phyloP scores from a whole-genome alignment of 2,329 filamentous ascomycete species.

The Byssothecium circinans region DNA sequence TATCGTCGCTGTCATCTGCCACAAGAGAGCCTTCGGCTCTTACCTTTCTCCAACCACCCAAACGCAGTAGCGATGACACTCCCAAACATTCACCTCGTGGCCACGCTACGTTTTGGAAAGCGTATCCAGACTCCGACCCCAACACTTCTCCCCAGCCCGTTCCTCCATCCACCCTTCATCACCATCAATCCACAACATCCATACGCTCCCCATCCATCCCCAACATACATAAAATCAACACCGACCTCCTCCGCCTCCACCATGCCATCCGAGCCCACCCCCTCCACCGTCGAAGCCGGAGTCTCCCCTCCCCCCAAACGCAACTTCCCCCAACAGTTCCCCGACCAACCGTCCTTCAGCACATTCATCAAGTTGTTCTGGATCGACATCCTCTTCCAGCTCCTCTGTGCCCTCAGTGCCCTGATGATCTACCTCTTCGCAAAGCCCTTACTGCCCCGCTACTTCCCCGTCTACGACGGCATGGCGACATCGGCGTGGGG shows the following conservation, averaged over 20 bases:
- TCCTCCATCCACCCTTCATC: not conserved
- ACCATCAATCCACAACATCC: not conserved
- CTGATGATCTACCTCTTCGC: slow-evolving; percentile 34
- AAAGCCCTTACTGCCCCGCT: slow-evolving; percentile 61
- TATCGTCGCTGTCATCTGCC: no score
- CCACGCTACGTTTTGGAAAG: not conserved
- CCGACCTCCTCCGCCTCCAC: not conserved
- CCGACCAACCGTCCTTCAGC: slow-evolving; percentile 15
- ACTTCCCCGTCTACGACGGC: slow-evolving; percentile 49
- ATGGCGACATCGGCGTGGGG: slow-evolving; percentile 39
- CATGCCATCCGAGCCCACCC: no score
- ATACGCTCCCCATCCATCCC: not conserved
- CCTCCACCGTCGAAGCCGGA: not conserved
- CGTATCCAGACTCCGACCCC: not conserved
- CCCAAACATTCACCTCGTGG: not conserved
- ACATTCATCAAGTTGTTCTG: slow-evolving; percentile 30
- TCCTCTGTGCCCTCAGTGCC: slow-evolving; percentile 60
- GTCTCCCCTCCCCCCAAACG: not conserved
- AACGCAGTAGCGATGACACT: no score
- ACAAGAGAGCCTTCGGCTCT: no score
- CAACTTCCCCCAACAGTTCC: slow-evolving; percentile 13
- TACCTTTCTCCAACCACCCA: no score
- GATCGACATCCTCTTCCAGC: slow-evolving; percentile 67
- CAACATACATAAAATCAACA: not conserved
- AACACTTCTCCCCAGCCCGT: no score